These are phyloP conservation scores for Pichia rugopelliculosa DNA, from an alignment of 805 yeast genomes.

Conservation along the genomic window DNA sequence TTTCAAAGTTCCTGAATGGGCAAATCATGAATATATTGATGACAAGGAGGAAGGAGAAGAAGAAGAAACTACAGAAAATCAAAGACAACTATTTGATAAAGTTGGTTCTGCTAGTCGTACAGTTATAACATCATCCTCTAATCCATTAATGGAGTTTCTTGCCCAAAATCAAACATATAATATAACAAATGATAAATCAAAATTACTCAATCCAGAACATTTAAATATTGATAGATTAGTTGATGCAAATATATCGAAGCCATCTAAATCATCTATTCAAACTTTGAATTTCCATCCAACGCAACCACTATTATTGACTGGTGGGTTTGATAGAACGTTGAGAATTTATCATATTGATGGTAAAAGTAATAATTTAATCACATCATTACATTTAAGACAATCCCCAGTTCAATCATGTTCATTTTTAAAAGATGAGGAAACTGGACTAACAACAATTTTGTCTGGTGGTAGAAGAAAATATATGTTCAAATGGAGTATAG, in stretches of 20 bases:
- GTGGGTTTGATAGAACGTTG: conserved; percentile 86
- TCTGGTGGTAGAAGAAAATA: conserved; percentile 90
- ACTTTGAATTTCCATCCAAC: conserved; percentile 76
- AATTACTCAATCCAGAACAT: conserved; percentile 58
- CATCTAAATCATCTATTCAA: conserved; percentile 78
- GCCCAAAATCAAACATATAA: conserved; percentile 27
- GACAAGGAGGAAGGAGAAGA: conserved; percentile 12
- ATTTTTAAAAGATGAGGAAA: conserved; percentile 46
- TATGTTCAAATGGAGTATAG: conserved; percentile 86
- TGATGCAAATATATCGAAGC: conserved; percentile 72
- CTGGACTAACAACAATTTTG: conserved; percentile 46
- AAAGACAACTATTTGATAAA: conserved; percentile 8
- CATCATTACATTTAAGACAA: conserved; percentile 71
- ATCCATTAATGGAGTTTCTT: conserved; percentile 28
- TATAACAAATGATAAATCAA: conserved; percentile 26
- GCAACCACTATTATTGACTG: conserved; percentile 78
- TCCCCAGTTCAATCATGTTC: conserved; percentile 74
- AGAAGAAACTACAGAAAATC: conserved; percentile 8
- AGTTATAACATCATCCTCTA: conserved; percentile 21
- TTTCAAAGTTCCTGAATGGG: conserved; percentile 86
- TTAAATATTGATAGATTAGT: conserved; percentile 75
- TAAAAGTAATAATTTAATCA: conserved; percentile 67
- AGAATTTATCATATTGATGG: conserved; percentile 91
- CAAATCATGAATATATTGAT: conserved; percentile 43
- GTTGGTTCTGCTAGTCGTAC: conserved; percentile 15